Percentiles rank a stretch among this genome's conserved stretches.
Evolutionary conservation across 2,329 filamentous ascomycete genomes (phyloP).

Genomic region (Amauroascus verrucosus): DNA sequence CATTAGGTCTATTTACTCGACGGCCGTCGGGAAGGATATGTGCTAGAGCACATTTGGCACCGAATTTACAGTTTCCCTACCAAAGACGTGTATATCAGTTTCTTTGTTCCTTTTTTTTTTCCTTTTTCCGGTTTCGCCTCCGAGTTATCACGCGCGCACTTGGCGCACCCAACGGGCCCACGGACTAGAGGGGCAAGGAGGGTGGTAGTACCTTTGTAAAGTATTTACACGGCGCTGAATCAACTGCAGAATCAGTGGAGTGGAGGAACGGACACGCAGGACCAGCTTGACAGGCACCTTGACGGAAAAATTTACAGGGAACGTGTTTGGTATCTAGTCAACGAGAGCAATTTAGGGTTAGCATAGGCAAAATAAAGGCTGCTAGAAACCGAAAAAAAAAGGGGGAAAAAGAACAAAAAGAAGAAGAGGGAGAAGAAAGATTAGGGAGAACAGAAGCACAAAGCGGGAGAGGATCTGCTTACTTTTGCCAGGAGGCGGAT

Average conservation of each 20-base stretch:
- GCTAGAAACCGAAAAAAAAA: not conserved
- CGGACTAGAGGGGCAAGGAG: not conserved
- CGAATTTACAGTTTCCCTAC: slow-evolving; percentile 97
- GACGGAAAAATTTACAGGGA: slow-evolving; percentile 97
- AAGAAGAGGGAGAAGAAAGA: no score
- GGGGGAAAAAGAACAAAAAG: not conserved
- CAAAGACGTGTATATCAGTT: slow-evolving; percentile 1
- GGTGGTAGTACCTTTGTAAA: slow-evolving; percentile 71
- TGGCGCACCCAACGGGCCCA: not conserved
- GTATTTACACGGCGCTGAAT: slow-evolving; percentile 91
- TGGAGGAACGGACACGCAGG: slow-evolving; percentile 94
- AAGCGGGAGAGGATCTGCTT: slow-evolving; percentile 12
- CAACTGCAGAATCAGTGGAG: slow-evolving; percentile 71
- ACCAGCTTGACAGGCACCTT: slow-evolving; percentile 91
- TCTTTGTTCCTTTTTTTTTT: not conserved
- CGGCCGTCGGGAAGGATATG: slow-evolving; percentile 91
- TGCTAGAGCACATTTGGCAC: slow-evolving; percentile 91
- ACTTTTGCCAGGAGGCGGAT: slow-evolving; percentile 34
- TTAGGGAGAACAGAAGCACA: no score
- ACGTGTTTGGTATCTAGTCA: slow-evolving; percentile 81
- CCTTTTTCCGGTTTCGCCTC: not conserved
- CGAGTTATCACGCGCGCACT: not conserved
- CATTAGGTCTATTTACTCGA: slow-evolving; percentile 66
- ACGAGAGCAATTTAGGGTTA: slow-evolving; percentile 4
- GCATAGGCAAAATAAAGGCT: not conserved